Base-by-base conservation (phyloP, 805 yeast species). In the Wickerhamomyces alni region DNA sequence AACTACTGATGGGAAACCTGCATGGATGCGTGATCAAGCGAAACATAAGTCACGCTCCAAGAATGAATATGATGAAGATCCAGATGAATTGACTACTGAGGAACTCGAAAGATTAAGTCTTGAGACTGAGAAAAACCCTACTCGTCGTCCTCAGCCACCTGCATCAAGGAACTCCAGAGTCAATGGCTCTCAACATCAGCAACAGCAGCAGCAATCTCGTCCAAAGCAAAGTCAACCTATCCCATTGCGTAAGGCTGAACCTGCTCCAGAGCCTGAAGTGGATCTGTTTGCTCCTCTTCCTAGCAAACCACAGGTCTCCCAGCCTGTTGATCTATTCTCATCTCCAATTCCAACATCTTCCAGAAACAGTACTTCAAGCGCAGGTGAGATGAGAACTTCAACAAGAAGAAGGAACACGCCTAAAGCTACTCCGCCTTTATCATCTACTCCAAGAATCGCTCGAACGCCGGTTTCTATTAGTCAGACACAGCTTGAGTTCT, bases 1-100 rank as follows among this genome's bases (percentile, higher is more conserved):
- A 15, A n/a, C 28, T 8, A 47, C 43, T 33, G 66, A 66, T 37
- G 69, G 65, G 6, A 57, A 54, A 46, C 95, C 95, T 0, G 76
- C 80, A 2, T 86, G 95, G 95, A 80, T 86, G 88, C 70, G 65
- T 41, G 72, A 75, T 43, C 80, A 75, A 49, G 66, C 61, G 12
- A 63, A 52, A 48, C 70, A 80, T 48, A 73, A 67, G 32, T 39
- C 38, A 7, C 41, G 45, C 40, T 62, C 63, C 15, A 32, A 17
- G 10, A 67, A 69, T 4, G 9, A 31, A 3, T 66, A 51, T 30
- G 68, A 64, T 17, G 70, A 72, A 24, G 74, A 70, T 40, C 75
- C 75, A 2, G 62, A 67, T 2, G 77, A 70, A 37, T 66, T 69
- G 12, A 75, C 69, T 13, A 33, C 36, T 1, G 52, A 50, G 30